Evolutionary conservation across 164 flowering plant species (phyloP).

Genomic region (Chloranthus sessilifolius): DNA sequence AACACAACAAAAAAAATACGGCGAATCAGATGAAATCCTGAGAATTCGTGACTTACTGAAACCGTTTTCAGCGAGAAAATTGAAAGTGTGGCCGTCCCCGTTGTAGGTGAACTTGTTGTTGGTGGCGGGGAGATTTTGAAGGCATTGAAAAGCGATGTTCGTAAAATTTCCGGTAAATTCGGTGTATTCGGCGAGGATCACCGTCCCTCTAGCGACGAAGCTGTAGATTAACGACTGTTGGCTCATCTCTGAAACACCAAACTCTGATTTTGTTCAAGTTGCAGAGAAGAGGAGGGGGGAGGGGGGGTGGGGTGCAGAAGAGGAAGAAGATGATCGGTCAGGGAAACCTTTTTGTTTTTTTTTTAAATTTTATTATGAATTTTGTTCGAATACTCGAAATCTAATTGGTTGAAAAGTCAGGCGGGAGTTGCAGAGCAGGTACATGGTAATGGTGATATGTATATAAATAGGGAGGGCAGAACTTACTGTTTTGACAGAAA

Average conservation of each 20-base stretch:
- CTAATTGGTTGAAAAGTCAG: no score
- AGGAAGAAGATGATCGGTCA: no score
- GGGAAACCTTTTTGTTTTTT: no score
- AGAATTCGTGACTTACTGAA: constrained; percentile 19
- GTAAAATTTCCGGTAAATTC: constrained; percentile 23
- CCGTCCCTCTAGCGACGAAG: constrained; percentile 23
- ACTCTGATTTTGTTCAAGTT: constrained; percentile 3
- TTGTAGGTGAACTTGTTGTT: constrained; percentile 26
- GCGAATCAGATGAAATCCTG: no score
- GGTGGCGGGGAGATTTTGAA: constrained; percentile 20
- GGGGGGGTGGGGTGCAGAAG: neutral
- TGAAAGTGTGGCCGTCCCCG: constrained; percentile 23
- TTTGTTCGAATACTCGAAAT: no score
- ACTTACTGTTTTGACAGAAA: no score
- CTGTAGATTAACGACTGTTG: constrained; percentile 23
- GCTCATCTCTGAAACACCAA: constrained; percentile 16
- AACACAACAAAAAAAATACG: no score
- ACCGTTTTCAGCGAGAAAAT: constrained; percentile 23
- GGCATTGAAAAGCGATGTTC: constrained; percentile 20
- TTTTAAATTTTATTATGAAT: no score
- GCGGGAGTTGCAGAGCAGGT: no score
- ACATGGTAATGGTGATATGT: no score
- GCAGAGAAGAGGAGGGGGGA: neutral
- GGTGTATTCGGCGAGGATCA: constrained; percentile 21
- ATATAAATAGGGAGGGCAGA: no score